Conservation (phyloP, 306 rosid genomes). For the Pyrus betulifolia region DNA sequence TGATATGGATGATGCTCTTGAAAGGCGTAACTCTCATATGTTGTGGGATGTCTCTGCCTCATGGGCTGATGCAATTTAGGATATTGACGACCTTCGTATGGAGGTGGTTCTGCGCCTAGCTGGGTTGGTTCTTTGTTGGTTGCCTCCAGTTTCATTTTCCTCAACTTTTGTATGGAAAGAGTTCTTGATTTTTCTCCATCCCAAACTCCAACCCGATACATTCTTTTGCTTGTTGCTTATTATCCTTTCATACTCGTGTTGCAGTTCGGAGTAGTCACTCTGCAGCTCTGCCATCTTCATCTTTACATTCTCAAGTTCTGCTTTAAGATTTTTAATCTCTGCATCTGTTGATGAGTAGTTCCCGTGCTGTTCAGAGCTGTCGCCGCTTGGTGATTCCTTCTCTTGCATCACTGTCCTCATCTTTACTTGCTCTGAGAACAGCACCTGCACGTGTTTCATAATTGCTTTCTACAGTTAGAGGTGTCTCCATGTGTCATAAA, state of each 20-base stretch:
- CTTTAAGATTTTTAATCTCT: constrained; percentile 51
- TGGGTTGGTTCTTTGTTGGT: constrained; percentile 26
- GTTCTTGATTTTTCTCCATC: constrained; percentile 73
- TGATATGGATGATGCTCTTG: background rate
- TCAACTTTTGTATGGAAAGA: constrained; percentile 55
- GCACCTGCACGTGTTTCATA: constrained; percentile 49
- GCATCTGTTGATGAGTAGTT: constrained; percentile 39
- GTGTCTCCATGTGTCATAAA: constrained; percentile 1
- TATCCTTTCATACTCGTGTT: constrained; percentile 57
- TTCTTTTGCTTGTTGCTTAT: constrained; percentile 35
- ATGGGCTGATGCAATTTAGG: constrained; percentile 28
- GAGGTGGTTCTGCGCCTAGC: constrained; percentile 23
- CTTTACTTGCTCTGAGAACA: constrained; percentile 74
- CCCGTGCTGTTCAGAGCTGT: constrained; percentile 48
- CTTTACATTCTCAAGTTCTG: constrained; percentile 66
- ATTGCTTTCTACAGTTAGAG: constrained; percentile 14
- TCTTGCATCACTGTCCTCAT: constrained; percentile 73
- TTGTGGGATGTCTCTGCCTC: background rate
- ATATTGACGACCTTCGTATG: constrained; percentile 39
- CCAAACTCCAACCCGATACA: constrained; percentile 43
- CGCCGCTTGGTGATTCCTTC: constrained; percentile 49
- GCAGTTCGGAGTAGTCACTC: constrained; percentile 66
- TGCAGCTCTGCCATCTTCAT: constrained; percentile 60
- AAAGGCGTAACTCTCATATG: constrained; percentile 11
- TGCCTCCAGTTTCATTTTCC: constrained; percentile 38